Conservation (phyloP, 306 rosid species). For the Adenanthera pavonina region DNA sequence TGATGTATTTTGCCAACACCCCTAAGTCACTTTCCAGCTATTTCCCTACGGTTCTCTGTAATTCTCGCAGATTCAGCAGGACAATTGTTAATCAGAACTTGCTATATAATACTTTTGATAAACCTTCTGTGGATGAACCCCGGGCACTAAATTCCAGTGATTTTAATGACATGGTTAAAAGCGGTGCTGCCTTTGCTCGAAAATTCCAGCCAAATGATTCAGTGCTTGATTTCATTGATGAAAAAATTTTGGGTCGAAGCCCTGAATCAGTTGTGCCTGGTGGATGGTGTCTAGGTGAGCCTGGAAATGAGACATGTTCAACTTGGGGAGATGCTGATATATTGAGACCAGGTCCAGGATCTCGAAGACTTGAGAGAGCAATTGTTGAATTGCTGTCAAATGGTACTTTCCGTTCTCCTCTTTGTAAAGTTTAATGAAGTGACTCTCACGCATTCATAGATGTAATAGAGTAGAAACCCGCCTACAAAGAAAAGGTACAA, state of each 20-base stretch:
- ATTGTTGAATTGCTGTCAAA: conserved; percentile 68
- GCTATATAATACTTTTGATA: conserved; percentile 48
- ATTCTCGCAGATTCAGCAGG: conserved; percentile 70
- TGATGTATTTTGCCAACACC: conserved; percentile 94
- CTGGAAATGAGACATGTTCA: conserved; percentile 71
- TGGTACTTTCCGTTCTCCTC: conserved; percentile 57
- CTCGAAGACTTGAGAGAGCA: conserved; percentile 78
- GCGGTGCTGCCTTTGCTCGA: conserved; percentile 84
- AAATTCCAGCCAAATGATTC: conserved; percentile 63
- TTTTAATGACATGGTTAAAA: conserved; percentile 62
- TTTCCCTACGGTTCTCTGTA: conserved; percentile 91
- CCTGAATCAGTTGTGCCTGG: conserved; percentile 69
- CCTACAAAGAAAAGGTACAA: not conserved
- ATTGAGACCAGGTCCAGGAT: conserved; percentile 82
- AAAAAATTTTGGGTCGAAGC: conserved; percentile 60
- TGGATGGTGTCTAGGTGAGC: conserved; percentile 95
- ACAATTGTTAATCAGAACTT: conserved; percentile 82
- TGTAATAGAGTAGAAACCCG: conserved; percentile 27
- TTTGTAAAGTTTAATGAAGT: conserved; percentile 66
- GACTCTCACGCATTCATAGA: conserved; percentile 6
- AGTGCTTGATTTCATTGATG: conserved; percentile 81
- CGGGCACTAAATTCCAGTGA: conserved; percentile 53
- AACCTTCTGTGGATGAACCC: conserved; percentile 47
- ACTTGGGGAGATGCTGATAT: conserved; percentile 94
- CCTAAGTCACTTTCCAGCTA: conserved; percentile 74